These are phyloP conservation scores for Hippophae tibetana DNA, from an alignment of 306 rosid species.

Conservation along the genomic window DNA sequence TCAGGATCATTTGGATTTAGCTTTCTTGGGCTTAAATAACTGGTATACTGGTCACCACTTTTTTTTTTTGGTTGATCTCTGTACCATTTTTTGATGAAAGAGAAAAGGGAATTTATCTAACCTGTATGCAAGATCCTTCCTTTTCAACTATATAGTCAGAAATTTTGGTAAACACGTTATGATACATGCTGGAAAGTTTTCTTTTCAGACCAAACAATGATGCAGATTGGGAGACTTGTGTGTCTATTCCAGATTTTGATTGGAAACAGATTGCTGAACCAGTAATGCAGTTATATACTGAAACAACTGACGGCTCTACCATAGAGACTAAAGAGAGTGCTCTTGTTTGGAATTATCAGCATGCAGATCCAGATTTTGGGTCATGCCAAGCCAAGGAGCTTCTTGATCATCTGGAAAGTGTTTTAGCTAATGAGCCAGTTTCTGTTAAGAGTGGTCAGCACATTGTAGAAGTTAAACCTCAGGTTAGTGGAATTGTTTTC, in stretches of 20 bases:
- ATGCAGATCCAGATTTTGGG: slow-evolving; percentile 82
- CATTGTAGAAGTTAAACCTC: slow-evolving; percentile 92
- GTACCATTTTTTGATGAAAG: no score
- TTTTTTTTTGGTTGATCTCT: no score
- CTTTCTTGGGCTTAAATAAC: no score
- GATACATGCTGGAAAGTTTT: slow-evolving; percentile 4
- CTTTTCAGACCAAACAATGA: slow-evolving; percentile 47
- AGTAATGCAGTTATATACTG: slow-evolving; percentile 72
- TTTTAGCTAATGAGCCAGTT: slow-evolving; percentile 85
- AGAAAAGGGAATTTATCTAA: no score
- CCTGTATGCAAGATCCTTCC: no score
- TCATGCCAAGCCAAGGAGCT: slow-evolving; percentile 93
- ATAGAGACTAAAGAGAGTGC: slow-evolving; percentile 84
- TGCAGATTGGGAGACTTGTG: slow-evolving; percentile 69
- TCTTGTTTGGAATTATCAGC: slow-evolving; percentile 77
- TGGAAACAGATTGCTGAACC: slow-evolving; percentile 89
- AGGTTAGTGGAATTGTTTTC: slow-evolving; percentile 35
- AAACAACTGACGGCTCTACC: slow-evolving; percentile 82
- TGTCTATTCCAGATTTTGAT: slow-evolving; percentile 45
- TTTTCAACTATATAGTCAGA: no score
- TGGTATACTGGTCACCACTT: no score
- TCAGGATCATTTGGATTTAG: no score
- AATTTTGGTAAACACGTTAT: neutral
- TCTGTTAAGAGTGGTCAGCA: slow-evolving; percentile 73
- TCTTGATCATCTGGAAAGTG: slow-evolving; percentile 85